Base-by-base conservation (phyloP, 805 yeast species). In the Candida pseudoglaebosa region DNA sequence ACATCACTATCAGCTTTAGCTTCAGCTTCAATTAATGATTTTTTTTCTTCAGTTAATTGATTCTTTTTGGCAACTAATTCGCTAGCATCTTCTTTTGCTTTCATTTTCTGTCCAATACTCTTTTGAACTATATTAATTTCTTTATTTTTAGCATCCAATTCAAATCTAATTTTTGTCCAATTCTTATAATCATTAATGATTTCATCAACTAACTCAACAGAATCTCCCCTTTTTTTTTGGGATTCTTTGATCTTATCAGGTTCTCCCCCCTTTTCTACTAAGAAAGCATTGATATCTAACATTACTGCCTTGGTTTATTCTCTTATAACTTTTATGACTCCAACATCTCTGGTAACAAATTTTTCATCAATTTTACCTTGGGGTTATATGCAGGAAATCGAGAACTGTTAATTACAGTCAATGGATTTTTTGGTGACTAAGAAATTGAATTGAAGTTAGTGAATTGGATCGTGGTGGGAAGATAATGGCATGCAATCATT, bases 201-300 rank as follows among this genome's bases (percentile, higher is more conserved):
- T 69, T 91, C 96, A 62, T 93, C 99, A 37, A 93, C 98, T 38
- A 93, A 57, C 66, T 93, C 99, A 38, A 90, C 98, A 24, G 93
- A 71, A 52, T 78, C 98, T 45, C 95, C 95, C 73, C 99, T 88
- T 46, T 95, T 95, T 63, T 71, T 80, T 67, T 93, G 99, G 28
- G 97, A 90, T 56, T 71, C 78, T 62, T 84, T 84, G 60, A 93
- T 88, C 39, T 71, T 71, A 51, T 90, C 91, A 31, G 99, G 96
- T 63, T 90, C 79, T 46, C 99, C 99, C 43, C 99, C 99, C 68
- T 89, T 91, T 60, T 93, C 99, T 52, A 82, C 95, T 52, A 93
- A 82, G 62, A 93, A 93, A 59, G 85, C 84, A 49, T 83, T 73
- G 50, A 93, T 87, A 65, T 93, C 99, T 67, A 93, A 80, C 99